Evolutionary conservation across 2,329 filamentous ascomycete genomes (phyloP).

Genomic region (Hirsutella minnesotensis): DNA sequence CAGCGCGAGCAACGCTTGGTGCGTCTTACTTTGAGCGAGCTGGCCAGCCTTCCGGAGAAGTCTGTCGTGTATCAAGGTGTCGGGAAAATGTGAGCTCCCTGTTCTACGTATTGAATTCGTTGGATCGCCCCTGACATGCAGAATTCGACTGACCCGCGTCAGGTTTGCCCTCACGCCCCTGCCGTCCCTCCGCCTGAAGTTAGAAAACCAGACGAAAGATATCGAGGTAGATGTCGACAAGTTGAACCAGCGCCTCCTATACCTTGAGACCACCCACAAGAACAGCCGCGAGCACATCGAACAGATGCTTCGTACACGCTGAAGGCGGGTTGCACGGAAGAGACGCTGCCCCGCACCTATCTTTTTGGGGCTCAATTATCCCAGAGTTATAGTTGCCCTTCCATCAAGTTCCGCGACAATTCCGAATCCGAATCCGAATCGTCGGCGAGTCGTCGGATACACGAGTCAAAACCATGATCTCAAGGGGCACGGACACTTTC

Average conservation of each 20-base stretch:
- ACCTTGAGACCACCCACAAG: conserved; percentile 88
- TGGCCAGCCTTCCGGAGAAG: conserved; percentile 60
- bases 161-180: conserved; percentile 84
- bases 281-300: conserved; percentile 89
- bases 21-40: conserved; percentile 74
- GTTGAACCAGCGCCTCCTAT: conserved; percentile 79
- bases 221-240: conserved; percentile 68
- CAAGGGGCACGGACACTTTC: too few relatives aligned
- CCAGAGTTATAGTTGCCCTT: too few relatives aligned
- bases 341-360: background rate
- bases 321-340: conserved; percentile 1
- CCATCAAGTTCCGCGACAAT: too few relatives aligned
- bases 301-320: conserved; percentile 59
- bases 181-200: conserved; percentile 59
- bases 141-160: background rate
- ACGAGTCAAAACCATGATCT: too few relatives aligned
- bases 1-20: conserved; percentile 82
- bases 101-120: background rate
- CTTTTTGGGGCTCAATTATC: too few relatives aligned
- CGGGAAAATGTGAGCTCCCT: conserved; percentile 72
- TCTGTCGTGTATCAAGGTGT: conserved; percentile 89
- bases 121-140: background rate
- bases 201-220: conserved; percentile 62
- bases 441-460: too few relatives aligned
- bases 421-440: too few relatives aligned